Percentiles rank a stretch among this genome's conserved stretches.
Evolutionary conservation across 2,329 filamentous ascomycete species (phyloP).

Genomic region (Proliferodiscus dingleyae): DNA sequence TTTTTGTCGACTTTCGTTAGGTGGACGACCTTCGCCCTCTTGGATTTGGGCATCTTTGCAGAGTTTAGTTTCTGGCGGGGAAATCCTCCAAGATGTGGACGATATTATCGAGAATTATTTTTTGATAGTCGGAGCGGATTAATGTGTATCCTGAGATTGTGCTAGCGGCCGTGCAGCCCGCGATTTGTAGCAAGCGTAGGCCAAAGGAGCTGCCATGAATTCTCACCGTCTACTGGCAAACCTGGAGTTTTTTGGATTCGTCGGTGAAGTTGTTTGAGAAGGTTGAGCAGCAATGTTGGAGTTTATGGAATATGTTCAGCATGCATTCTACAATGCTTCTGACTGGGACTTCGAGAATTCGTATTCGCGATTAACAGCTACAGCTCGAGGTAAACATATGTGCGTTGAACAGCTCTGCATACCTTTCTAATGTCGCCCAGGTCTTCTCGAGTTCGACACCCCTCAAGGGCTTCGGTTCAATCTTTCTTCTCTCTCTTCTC

Average conservation of each 20-base stretch:
- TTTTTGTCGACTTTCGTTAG: conserved; percentile 91
- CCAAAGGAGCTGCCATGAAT: too few relatives aligned
- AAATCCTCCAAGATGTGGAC: conserved; percentile 3
- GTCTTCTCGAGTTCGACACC: conserved; percentile 82
- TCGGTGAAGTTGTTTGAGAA: neutral
- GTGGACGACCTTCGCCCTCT: conserved; percentile 83
- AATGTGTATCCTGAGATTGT: conserved; percentile 9
- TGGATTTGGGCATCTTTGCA: conserved; percentile 83
- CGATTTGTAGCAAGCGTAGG: neutral
- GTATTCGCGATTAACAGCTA: conserved; percentile 80
- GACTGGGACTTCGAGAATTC: conserved; percentile 91
- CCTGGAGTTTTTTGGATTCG: too few relatives aligned
- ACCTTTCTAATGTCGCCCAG: conserved; percentile 37
- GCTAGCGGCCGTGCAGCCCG: conserved; percentile 14
- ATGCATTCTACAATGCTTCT: conserved; percentile 80
- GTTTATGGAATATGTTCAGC: conserved; percentile 96
- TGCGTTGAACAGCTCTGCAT: neutral
- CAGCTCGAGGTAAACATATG: conserved; percentile 61
- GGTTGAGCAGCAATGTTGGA: conserved; percentile 62
- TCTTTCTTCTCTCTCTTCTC: conserved; percentile 84
- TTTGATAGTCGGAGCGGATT: conserved; percentile 13
- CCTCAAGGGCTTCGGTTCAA: conserved; percentile 80
- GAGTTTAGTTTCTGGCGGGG: conserved; percentile 2
- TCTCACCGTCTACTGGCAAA: too few relatives aligned
- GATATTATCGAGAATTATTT: conserved; percentile 15